Conservation (phyloP, 208 protist species). For the Crithidia bombi region DNA sequence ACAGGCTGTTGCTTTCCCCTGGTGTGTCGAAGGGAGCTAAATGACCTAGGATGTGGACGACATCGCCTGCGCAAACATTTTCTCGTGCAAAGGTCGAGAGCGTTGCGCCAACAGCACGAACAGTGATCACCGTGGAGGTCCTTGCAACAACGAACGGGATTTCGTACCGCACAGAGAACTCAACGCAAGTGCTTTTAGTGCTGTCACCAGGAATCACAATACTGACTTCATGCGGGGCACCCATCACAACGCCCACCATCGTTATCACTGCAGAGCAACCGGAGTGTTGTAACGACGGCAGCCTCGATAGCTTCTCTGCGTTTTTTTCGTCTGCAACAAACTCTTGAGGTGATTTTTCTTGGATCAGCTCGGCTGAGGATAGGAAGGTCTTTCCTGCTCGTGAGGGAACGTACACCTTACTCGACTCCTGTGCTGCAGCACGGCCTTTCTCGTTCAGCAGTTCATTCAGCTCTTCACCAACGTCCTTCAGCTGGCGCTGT, state of each 20-base stretch:
- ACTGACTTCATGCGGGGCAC: slow-evolving; percentile 6
- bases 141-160: slow-evolving; percentile 51
- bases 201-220: slow-evolving; percentile 15
- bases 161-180: slow-evolving; percentile 65
- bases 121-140: slow-evolving; percentile 35
- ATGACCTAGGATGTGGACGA: slow-evolving; percentile 86
- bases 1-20: background rate
- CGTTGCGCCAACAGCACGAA: slow-evolving; percentile 69
- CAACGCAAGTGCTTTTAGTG: slow-evolving; percentile 38
- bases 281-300: slow-evolving; percentile 45
- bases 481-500: slow-evolving; percentile 41
- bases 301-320: slow-evolving; percentile 36
- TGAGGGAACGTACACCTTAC: slow-evolving; percentile 46
- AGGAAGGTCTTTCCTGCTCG: slow-evolving; percentile 56
- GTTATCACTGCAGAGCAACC: slow-evolving; percentile 70
- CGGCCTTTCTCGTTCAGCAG: slow-evolving; percentile 35
- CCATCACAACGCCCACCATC: slow-evolving; percentile 51
- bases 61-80: slow-evolving; percentile 62
- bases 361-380: slow-evolving; percentile 67
- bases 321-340: slow-evolving; percentile 55
- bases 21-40: slow-evolving; percentile 40
- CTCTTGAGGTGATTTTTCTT: slow-evolving; percentile 78
- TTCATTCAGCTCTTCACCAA: slow-evolving; percentile 42
- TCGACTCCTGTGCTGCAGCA: slow-evolving; percentile 19
- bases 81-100: slow-evolving; percentile 56